Evolutionary conservation across 495 filamentous ascomycete genomes (phyloP), one percentile per base, ranked within the genome.

Genomic region (Letharia columbiana): DNA sequence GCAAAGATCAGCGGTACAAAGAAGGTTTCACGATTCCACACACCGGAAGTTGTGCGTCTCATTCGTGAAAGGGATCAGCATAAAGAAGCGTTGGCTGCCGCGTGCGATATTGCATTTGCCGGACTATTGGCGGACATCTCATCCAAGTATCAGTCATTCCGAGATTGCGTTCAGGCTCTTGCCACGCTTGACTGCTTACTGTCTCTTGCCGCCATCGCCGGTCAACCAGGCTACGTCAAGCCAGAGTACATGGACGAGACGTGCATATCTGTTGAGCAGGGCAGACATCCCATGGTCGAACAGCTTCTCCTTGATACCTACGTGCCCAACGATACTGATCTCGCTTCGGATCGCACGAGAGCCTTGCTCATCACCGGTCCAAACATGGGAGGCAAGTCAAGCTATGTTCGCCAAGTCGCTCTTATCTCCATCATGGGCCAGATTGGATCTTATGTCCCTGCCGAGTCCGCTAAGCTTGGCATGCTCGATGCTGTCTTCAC

Each of bases 371-470:
- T 98, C 64, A 98, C 95, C 7, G 95, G 95, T 8, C 94, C 95
- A 18, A 98, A 98, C 80, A 98, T 98, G 93, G 95, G 95, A 71
- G 94, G 94, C 37, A 99, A 99, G 73, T 94, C 90, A 56, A 90
- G 86, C 72, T 99, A 96, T 77, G 92, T 98, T 4, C 89, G 94
- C 61, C 89, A 92, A 70, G 86, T 94, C 40, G 94, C 94, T 0
- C 86, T 99, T 0, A 89, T 98, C 63, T 84, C 88, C 23, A 91
- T 99, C 66, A 92, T 99, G 82, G 92, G 89, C 5, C 94, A 99
- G 70, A 89, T 96, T 69, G 94, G 94, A 50, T 93, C 89, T 11
- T 99, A 94, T 74, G 92, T 99, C 4, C 94, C 94, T 18, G 92
- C 92, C 37, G 75, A 78, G 23, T 83, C 85, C 4, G 87, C 94